Evolutionary conservation across 2,329 filamentous ascomycete genomes (phyloP), one percentile per base, ranked within the genome.

Genomic region (Simplicillium sp.): DNA sequence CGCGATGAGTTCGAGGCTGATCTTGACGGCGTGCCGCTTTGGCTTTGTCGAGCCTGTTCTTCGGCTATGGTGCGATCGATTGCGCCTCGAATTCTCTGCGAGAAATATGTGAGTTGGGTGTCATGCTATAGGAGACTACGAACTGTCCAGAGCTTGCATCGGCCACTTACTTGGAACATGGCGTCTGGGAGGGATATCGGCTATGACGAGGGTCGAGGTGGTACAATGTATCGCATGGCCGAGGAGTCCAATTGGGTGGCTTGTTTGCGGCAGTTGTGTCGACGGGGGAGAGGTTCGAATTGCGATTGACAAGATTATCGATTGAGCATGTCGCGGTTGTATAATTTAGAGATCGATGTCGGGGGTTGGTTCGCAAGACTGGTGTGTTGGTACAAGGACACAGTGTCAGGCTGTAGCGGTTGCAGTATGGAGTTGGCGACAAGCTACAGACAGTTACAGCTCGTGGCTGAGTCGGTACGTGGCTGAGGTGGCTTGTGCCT

Each of bases 11-110:
- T 54, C 29, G 60, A 62, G 29, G 47, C 54, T 16, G 60, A 55
- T 61, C 66, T 54, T 44, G 65, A 60, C 54, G 60, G 53, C 52
- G 64, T 53, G 43, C 62, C 62, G 50, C 60, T 54, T 51, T 72
- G 63, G 39, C 69, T 67, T 55, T 88, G 84, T 44, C 86, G 83
- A 43, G 87, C 84, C 64, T 94, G 87, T 65, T 96, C 89, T 66
- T 95, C 87, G 54, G 87, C 85, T 54, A 96, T 92, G 54, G 83
- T 83, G 53, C 81, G 80, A 59, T 94, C 86, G 59, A 94, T 87
- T 44, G 84, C 84, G 54, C 83, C 85, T 66, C 87, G 85, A 52
- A 94, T 70, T 69, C 85, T 78, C 84, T 92, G 57, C 8, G 12
- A 16, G 7, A 25, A 28, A 36, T 41, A n/a, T 41, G 39, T 36